Conservation (phyloP, 495 filamentous ascomycete species). For the Durotheca rogersii region DNA sequence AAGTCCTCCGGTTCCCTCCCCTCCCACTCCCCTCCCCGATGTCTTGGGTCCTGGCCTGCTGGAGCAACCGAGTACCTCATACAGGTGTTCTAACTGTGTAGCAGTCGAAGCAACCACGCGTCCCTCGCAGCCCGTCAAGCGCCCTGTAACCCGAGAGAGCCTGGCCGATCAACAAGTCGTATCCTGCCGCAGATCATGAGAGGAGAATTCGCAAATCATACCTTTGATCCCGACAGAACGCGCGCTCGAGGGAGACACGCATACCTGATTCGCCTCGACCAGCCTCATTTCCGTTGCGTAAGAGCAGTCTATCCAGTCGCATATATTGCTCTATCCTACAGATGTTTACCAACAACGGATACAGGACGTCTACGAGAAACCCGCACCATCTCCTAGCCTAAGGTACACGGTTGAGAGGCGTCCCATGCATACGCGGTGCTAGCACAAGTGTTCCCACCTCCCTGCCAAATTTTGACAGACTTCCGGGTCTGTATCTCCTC, state of each 20-base stretch:
- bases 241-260: background rate
- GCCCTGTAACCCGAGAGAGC: constrained; percentile 1
- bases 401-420: constrained; percentile 4
- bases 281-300: background rate
- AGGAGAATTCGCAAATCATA: no score
- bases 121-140: constrained; percentile 4
- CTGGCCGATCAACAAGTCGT: constrained; percentile 6
- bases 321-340: no score
- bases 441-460: constrained; percentile 15
- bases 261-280: background rate
- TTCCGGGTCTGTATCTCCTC: constrained; percentile 17
- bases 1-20: no score
- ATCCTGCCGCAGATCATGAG: constrained; percentile 18
- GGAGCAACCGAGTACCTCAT: constrained; percentile 2
- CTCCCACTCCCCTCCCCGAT: no score
- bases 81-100: no score
- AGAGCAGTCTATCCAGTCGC: background rate
- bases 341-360: no score
- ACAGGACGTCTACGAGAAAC: no score
- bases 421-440: constrained; percentile 9
- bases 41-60: no score
- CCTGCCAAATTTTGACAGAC: constrained; percentile 1
- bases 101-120: constrained; percentile 17
- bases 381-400: no score
- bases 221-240: no score